Conservation (phyloP, 1,284 basidiomycete genomes). For the Melampsora allii-populina region DNA sequence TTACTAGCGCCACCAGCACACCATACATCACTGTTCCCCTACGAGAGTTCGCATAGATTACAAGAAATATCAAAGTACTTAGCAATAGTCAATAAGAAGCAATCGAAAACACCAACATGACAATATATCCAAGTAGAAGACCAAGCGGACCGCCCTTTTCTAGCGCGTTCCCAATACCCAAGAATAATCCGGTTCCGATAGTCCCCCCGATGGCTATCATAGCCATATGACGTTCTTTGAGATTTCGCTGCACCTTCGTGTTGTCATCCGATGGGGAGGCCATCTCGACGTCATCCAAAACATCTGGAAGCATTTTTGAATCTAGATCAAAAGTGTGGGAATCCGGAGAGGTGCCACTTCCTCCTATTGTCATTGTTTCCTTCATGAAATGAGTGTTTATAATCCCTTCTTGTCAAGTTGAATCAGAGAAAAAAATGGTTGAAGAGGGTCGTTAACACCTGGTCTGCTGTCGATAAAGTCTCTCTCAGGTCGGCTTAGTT, state of each 20-base stretch:
- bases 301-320: neutral
- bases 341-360: neutral
- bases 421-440: too few species aligned
- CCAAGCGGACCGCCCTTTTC: constrained; percentile 56
- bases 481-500: too few species aligned
- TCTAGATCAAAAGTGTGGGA: neutral
- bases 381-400: neutral
- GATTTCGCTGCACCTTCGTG: constrained; percentile 13
- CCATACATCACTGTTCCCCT: constrained; percentile 37
- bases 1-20: constrained; percentile 34
- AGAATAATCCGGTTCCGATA: constrained; percentile 56
- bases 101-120: constrained; percentile 41
- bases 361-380: neutral
- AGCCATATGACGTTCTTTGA: constrained; percentile 33
- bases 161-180: constrained; percentile 65
- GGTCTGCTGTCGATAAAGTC: too few species aligned
- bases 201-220: constrained; percentile 42
- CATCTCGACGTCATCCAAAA: neutral
- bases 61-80: neutral
- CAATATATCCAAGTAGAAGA: constrained; percentile 53
- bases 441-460: too few species aligned
- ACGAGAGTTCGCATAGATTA: neutral
- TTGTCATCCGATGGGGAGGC: neutral
- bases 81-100: neutral
- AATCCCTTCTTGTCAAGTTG: too few species aligned